Percentiles rank a stretch among this genome's conserved stretches.
Conservation (phyloP, 2,329 filamentous ascomycete genomes). For the Hymenoscyphus scutula region DNA sequence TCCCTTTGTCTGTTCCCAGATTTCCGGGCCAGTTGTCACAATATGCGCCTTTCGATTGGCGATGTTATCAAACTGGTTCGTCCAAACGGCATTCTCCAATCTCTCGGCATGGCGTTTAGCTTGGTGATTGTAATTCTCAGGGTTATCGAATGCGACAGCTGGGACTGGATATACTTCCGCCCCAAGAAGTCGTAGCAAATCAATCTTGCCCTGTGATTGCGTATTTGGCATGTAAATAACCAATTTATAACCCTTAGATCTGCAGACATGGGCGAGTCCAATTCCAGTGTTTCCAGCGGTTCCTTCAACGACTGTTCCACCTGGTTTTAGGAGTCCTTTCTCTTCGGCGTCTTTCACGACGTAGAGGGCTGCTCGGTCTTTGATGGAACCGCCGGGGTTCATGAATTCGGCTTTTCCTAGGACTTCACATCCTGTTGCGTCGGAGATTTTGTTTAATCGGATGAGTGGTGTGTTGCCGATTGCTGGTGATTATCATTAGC, state of each 20-base stretch:
- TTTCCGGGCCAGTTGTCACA: conserved; percentile 95
- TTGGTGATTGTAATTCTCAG: conserved; percentile 97
- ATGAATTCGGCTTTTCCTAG: conserved; percentile 98
- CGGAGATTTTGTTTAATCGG: conserved; percentile 80
- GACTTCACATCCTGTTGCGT: conserved; percentile 88
- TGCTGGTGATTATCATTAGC: conserved; percentile 53
- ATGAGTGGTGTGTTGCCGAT: conserved; percentile 98
- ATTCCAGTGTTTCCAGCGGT: conserved; percentile 98
- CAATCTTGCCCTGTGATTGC: conserved; percentile 96
- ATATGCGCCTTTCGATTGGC: conserved; percentile 93
- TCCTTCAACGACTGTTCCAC: conserved; percentile 93
- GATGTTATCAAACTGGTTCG: conserved; percentile 96
- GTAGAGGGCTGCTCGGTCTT: conserved; percentile 93
- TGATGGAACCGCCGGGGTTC: conserved; percentile 94
- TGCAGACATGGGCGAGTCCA: conserved; percentile 93
- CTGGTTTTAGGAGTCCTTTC: conserved; percentile 74
- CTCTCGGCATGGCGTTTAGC: conserved; percentile 83
- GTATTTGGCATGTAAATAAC: conserved; percentile 99
- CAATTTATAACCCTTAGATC: conserved; percentile 85
- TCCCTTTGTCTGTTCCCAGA: conserved; percentile 88
- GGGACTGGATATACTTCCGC: conserved; percentile 96
- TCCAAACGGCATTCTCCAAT: conserved; percentile 91
- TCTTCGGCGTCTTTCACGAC: conserved; percentile 93
- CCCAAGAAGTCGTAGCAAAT: conserved; percentile 83
- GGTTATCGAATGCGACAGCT: conserved; percentile 92